Base-by-base conservation (phyloP, 2,329 filamentous ascomycete genomes). In the Curvularia eragrostidis region DNA sequence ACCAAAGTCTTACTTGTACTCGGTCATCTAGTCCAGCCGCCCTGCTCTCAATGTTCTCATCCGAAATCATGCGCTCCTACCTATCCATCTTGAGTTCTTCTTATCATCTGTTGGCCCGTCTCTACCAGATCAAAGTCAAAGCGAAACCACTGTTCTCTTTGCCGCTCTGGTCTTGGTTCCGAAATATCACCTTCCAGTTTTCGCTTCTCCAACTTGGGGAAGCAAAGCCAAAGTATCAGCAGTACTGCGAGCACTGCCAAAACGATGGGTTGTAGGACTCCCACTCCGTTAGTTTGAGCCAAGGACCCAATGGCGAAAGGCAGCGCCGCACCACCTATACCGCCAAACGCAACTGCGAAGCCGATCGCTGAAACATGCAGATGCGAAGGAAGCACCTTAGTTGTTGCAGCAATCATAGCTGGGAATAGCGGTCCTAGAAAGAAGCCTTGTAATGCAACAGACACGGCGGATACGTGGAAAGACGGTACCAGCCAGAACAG, bases 341-440 rank as follows among this genome's bases (percentile, higher is more conserved):
- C 89, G 2, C 91, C 91, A 73, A 94, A 87, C 0, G 91, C 90
- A 0, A 90, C 87, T 0, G 89, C 88, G 67, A 96, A 94, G 0
- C 91, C 91, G 60, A 96, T 91, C 0, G 88, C 87, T 18, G 85
- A 86, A 38, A 95, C 89, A 67, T 96, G 91, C 24, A 92, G 79
- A 58, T 91, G 84, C 34, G 81, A 82, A 0, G 91, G 91, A 1
- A 96, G 80, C 3, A 95, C 80, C 66, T 91, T 93, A 0, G 90
- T 91, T 3, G 87, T 86, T 1, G 86, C 86, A 0, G 93, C 87
- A 10, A 95, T 84, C 0, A 86, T 89, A 1, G 88, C 89, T 0
- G 91, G 90, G 71, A 93, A 95, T 19, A 95, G 75, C 0, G 91
- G 91, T 0, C 91, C 91, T 0, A 94, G 82, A 68, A 93, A 91